phyloP scores from a whole-genome alignment of 176 grass and related monocot species.

The Bolboschoenus planiculmis region DNA sequence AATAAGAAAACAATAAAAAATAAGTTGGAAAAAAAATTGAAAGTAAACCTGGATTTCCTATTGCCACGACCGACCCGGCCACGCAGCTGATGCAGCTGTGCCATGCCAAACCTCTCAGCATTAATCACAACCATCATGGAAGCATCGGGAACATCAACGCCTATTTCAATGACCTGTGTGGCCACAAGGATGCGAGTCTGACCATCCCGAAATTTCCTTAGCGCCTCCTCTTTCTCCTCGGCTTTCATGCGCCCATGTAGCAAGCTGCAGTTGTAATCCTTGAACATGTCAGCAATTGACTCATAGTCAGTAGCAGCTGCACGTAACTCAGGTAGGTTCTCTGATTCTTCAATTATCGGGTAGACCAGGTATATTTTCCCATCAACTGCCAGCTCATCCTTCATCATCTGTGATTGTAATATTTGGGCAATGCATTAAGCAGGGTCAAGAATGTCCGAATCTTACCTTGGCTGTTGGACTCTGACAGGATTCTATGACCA shows the following conservation, averaged over 20 bases:
- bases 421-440: not conserved
- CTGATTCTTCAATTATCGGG: slow-evolving; percentile 87
- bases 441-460: not conserved
- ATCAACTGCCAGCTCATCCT: slow-evolving; percentile 54
- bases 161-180: slow-evolving; percentile 90
- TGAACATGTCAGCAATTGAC: slow-evolving; percentile 53
- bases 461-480: not conserved
- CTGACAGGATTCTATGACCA: not conserved
- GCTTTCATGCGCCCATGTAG: slow-evolving; percentile 80
- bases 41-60: slow-evolving; percentile 48
- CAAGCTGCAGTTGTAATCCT: slow-evolving; percentile 66
- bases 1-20: not conserved
- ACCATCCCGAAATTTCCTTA: slow-evolving; percentile 76
- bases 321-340: slow-evolving; percentile 64
- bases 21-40: not conserved
- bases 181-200: slow-evolving; percentile 62
- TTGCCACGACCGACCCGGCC: slow-evolving; percentile 69
- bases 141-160: slow-evolving; percentile 87
- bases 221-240: slow-evolving; percentile 57
- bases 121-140: slow-evolving; percentile 97
- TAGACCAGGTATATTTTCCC: slow-evolving; percentile 92
- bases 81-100: slow-evolving; percentile 89
- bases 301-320: slow-evolving; percentile 64
- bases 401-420: slow-evolving; percentile 62
- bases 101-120: slow-evolving; percentile 81